phyloP scores from a whole-genome alignment of 208 protist species.

The Trichomonas gallinae region DNA sequence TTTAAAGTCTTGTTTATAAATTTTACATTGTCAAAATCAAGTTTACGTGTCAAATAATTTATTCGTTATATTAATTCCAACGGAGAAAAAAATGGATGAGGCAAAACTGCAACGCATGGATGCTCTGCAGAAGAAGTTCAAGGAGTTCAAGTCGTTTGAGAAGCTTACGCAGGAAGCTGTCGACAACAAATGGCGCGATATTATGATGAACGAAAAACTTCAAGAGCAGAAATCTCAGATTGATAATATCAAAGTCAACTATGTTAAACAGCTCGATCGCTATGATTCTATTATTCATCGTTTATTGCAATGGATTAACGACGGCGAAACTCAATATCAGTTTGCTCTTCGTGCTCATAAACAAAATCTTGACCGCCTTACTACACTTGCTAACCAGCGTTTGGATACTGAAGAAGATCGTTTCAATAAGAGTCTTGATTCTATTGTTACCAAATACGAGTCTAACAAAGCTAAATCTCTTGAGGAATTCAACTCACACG shows the following conservation, averaged over 20 bases:
- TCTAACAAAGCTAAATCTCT: background rate
- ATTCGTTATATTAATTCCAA: too few species aligned
- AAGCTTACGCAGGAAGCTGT: background rate
- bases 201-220: background rate
- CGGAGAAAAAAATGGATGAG: background rate
- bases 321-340: conserved; percentile 16
- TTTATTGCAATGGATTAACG: background rate
- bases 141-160: background rate
- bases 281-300: background rate
- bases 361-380: background rate
- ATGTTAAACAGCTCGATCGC: background rate
- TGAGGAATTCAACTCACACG: background rate
- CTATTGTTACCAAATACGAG: background rate
- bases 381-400: background rate
- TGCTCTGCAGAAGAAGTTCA: background rate
- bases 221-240: background rate
- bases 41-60: too few species aligned
- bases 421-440: background rate
- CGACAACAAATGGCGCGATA: background rate
- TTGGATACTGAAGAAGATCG: background rate
- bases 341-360: conserved; percentile 4
- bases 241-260: background rate
- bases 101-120: background rate
- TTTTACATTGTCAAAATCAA: too few species aligned
- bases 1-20: too few species aligned